Conservation (phyloP, 306 rosid genomes). For the Luffa aegyptiaca region DNA sequence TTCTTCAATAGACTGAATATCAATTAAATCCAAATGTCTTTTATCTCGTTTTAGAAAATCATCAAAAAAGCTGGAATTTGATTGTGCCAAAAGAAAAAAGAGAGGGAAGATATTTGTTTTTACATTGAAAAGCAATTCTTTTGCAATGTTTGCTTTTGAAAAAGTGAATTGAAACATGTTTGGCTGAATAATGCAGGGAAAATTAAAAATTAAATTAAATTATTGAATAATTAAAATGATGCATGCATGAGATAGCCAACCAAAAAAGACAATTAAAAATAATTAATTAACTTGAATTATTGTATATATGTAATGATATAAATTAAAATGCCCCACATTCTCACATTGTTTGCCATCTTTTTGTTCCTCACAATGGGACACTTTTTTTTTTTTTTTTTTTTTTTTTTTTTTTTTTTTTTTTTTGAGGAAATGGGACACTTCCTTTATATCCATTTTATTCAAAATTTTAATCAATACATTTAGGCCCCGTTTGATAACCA, state of each 20-base stretch:
- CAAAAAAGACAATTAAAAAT: not conserved
- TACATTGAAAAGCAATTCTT: not conserved
- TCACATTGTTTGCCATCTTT: not conserved
- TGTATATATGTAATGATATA: not conserved
- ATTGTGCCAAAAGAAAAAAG: not conserved
- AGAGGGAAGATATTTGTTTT: not conserved
- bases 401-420: too few species aligned
- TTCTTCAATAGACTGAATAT: too few species aligned
- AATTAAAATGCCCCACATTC: not conserved
- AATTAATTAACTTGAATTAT: not conserved
- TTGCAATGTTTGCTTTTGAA: not conserved
- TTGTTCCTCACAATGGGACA: not conserved
- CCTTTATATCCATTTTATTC: too few species aligned
- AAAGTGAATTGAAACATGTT: not conserved
- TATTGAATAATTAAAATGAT: not conserved
- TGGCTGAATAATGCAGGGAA: not conserved
- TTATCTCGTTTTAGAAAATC: not conserved
- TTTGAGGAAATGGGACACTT: not conserved
- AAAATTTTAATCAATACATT: too few species aligned
- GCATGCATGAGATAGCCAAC: not conserved
- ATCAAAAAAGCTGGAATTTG: not conserved
- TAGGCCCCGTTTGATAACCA: too few species aligned
- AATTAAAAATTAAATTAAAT: not conserved
- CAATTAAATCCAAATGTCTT: not conserved
- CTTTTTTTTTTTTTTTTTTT: too few species aligned